Evolutionary conservation across 140 eudicot genomes (phyloP).

Genomic region (Flaveria floridana): DNA sequence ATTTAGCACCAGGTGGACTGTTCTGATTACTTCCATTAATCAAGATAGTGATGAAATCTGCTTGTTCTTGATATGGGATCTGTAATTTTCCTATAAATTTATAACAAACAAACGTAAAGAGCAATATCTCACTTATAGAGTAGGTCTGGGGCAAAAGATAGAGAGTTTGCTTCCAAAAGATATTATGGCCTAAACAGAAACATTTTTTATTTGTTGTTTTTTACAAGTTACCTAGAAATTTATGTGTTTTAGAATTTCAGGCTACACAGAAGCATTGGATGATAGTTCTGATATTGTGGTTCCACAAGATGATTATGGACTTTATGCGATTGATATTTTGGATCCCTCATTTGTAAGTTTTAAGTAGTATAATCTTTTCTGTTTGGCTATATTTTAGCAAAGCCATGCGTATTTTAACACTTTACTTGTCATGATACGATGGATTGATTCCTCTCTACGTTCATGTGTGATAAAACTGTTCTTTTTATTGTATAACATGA

Average conservation of each 20-base stretch:
- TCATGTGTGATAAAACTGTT: neutral
- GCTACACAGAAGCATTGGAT: constrained; percentile 81
- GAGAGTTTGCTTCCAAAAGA: too few species aligned
- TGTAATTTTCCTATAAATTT: neutral
- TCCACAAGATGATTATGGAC: constrained; percentile 92
- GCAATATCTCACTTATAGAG: too few species aligned
- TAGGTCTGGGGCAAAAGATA: too few species aligned
- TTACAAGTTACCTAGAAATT: neutral
- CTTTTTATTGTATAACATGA: neutral
- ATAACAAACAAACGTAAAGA: too few species aligned
- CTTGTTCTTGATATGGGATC: neutral
- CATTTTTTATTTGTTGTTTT: too few species aligned
- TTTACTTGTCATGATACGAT: neutral
- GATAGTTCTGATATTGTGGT: constrained; percentile 62
- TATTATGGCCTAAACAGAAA: too few species aligned
- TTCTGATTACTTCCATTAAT: neutral
- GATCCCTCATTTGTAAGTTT: constrained; percentile 69
- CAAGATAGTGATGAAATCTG: neutral
- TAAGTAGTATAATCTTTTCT: too few species aligned
- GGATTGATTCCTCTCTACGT: neutral
- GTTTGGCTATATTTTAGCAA: neutral
- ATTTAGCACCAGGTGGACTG: neutral
- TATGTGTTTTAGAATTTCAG: constrained; percentile 35
- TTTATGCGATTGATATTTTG: constrained; percentile 89
- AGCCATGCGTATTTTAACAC: neutral